A percentile compares a stretch with the other conserved stretches of the same genome.
Evolutionary conservation across 169 alveolate species (phyloP).

Genomic region (Cryptosporidium felis): DNA sequence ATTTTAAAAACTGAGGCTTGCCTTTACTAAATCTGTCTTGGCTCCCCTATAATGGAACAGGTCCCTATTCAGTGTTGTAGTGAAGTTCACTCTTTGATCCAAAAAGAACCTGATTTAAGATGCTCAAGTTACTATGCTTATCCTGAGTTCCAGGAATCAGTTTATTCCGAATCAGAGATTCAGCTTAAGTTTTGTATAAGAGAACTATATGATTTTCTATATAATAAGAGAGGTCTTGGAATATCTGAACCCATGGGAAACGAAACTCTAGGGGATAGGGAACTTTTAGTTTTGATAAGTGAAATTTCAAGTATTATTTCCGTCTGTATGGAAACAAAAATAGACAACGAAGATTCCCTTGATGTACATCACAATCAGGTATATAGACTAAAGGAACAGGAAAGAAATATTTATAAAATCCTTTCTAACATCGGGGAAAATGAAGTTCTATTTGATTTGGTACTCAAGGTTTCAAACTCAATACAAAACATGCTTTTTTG

Average conservation of each 20-base stretch:
- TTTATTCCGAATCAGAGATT: slow-evolving; percentile 18
- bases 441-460: neutral
- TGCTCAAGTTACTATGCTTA: slow-evolving; percentile 36
- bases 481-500: slow-evolving; percentile 24
- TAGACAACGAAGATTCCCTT: neutral
- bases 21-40: too few relatives aligned
- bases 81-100: too few relatives aligned
- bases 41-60: too few relatives aligned
- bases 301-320: slow-evolving; percentile 50
- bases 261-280: neutral
- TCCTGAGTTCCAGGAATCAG: slow-evolving; percentile 29
- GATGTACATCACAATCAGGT: slow-evolving; percentile 2
- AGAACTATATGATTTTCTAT: slow-evolving; percentile 46
- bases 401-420: neutral
- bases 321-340: slow-evolving; percentile 31
- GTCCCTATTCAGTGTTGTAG: neutral
- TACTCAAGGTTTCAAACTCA: neutral
- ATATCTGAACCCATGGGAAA: neutral
- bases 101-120: slow-evolving; percentile 8
- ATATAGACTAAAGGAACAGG: slow-evolving; percentile 20
- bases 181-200: slow-evolving; percentile 29
- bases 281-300: neutral
- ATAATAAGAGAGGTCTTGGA: neutral
- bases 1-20: too few relatives aligned
- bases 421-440: neutral